Percentiles rank a stretch among this genome's conserved stretches.
Conservation (phyloP, 2,329 filamentous ascomycete genomes). For the Aspergillus melleus region DNA sequence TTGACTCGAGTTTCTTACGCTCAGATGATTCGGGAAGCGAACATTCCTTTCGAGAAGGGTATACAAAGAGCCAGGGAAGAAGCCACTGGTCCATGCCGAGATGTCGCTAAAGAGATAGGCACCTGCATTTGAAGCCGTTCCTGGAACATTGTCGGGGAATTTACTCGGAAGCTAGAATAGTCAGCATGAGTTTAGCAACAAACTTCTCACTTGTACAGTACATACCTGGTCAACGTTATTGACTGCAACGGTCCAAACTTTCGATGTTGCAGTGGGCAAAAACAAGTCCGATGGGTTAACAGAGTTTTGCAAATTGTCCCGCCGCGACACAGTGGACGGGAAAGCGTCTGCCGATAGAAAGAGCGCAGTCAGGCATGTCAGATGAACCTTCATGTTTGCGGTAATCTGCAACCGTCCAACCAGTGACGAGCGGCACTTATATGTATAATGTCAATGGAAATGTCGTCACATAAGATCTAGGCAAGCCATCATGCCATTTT, state of each 20-base stretch:
- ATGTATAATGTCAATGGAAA: background rate
- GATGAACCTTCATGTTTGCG: background rate
- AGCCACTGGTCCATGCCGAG: conserved; percentile 27
- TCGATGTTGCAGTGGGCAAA: background rate
- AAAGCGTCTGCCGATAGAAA: background rate
- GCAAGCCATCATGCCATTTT: background rate
- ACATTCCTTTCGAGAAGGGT: conserved; percentile 16
- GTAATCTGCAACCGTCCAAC: background rate
- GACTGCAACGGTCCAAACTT: background rate
- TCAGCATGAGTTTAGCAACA: background rate
- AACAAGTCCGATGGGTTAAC: background rate
- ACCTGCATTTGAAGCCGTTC: conserved; percentile 7
- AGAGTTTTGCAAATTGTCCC: background rate
- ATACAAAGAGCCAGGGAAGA: conserved; percentile 22
- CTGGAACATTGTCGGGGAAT: conserved; percentile 12
- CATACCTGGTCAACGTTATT: background rate
- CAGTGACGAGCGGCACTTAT: background rate
- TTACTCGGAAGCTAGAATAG: background rate
- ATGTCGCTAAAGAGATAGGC: conserved; percentile 14
- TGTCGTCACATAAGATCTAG: background rate
- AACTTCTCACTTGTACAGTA: background rate
- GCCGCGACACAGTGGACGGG: background rate
- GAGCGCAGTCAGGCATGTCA: background rate
- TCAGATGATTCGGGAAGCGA: conserved; percentile 8
- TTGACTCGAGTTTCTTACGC: background rate